These are phyloP conservation scores for Tylopilus vinaceipallidus DNA, from an alignment of 768 basidiomycete genomes.

Conservation along the genomic window DNA sequence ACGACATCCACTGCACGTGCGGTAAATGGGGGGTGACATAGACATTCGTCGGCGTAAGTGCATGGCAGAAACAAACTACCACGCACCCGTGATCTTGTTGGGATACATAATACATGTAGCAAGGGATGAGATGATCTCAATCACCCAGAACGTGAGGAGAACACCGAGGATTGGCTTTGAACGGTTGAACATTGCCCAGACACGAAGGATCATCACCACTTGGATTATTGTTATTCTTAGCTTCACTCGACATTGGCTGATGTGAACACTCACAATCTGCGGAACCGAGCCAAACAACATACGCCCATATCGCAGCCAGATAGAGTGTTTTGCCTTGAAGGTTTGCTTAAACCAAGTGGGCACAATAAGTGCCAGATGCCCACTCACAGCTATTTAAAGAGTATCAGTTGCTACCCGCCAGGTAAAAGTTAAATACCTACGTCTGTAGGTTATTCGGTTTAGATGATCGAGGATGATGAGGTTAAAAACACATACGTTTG, in stretches of 20 bases:
- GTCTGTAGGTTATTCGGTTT: neutral
- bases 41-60: neutral
- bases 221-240: neutral
- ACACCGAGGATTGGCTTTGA: constrained; percentile 9
- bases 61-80: no score
- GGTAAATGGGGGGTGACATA: neutral
- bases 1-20: neutral
- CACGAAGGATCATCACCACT: constrained; percentile 12
- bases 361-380: neutral
- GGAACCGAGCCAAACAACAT: no score
- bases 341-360: neutral
- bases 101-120: constrained; percentile 1
- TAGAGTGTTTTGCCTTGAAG: neutral
- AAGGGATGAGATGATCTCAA: neutral
- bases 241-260: no score
- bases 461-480: neutral
- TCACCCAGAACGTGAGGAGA: no score
- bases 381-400: neutral
- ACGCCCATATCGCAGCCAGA: no score
- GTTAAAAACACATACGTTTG: neutral
- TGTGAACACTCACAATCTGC: no score
- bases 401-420: no score
- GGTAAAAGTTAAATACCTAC: neutral
- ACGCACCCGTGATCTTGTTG: neutral
- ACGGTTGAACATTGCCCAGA: constrained; percentile 10